Evolutionary conservation across 495 filamentous ascomycete genomes (phyloP).

Genomic region (Penicillium ochrochloron): DNA sequence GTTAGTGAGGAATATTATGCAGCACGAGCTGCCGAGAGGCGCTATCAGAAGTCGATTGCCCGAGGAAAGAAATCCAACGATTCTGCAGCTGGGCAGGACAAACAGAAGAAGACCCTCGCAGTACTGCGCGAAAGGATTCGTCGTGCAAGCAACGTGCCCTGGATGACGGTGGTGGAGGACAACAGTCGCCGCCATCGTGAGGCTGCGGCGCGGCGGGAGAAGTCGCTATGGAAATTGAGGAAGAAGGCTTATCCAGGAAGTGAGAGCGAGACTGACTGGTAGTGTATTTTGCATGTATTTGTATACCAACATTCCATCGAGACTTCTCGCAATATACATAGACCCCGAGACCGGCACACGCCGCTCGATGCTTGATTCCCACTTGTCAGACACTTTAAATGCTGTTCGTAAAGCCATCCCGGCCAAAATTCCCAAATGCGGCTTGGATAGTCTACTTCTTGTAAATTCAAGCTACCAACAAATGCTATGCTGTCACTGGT

Average conservation of each 20-base stretch:
- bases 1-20: conserved; percentile 51
- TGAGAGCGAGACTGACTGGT: conserved; percentile 50
- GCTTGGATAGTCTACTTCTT: too few relatives aligned
- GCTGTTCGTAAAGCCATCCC: background rate
- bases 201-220: conserved; percentile 38
- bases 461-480: background rate
- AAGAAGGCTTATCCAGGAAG: conserved; percentile 51
- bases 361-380: conserved; percentile 8
- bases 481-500: too few relatives aligned
- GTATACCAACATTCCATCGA: background rate
- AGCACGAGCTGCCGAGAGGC: conserved; percentile 44
- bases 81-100: conserved; percentile 16
- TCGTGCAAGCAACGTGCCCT: conserved; percentile 50
- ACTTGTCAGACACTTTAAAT: background rate
- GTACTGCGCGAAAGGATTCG: conserved; percentile 41
- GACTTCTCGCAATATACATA: background rate
- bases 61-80: conserved; percentile 32
- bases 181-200: conserved; percentile 40
- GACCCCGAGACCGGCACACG: background rate
- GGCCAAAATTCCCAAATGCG: too few relatives aligned
- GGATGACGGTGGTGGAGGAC: conserved; percentile 52
- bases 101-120: conserved; percentile 30
- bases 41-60: conserved; percentile 33
- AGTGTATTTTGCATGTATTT: conserved; percentile 7
- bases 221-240: conserved; percentile 49